phyloP scores from a whole-genome alignment of 169 alveolate genomes.

The Plasmodium billcollinsi region DNA sequence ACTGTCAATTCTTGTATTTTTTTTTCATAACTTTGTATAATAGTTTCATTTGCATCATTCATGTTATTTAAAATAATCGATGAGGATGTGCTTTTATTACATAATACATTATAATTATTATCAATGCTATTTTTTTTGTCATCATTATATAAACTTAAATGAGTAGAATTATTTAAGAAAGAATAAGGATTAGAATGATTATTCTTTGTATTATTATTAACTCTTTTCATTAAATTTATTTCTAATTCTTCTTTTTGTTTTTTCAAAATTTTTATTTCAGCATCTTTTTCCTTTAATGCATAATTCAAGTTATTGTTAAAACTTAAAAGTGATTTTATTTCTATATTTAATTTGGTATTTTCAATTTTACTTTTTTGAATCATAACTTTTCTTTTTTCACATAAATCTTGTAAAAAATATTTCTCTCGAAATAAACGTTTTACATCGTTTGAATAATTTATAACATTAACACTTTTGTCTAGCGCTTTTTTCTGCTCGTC shows the following conservation, averaged over 20 bases:
- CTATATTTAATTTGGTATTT: slow-evolving; percentile 56
- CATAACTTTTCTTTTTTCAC: slow-evolving; percentile 68
- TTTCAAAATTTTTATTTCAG: slow-evolving; percentile 57
- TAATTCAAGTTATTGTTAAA: slow-evolving; percentile 67
- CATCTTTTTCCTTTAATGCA: slow-evolving; percentile 72
- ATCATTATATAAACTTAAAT: neutral
- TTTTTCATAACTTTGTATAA: slow-evolving; percentile 44
- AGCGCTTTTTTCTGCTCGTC: slow-evolving; percentile 16
- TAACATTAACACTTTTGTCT: slow-evolving; percentile 8
- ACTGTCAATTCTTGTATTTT: slow-evolving; percentile 45
- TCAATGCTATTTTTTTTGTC: neutral
- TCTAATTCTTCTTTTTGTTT: slow-evolving; percentile 75
- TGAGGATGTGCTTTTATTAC: neutral
- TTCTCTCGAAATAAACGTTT: slow-evolving; percentile 48
- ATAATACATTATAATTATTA: neutral
- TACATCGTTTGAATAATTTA: slow-evolving; percentile 28
- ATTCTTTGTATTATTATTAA: slow-evolving; percentile 13
- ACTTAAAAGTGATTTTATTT: slow-evolving; percentile 61
- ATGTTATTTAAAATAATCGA: neutral
- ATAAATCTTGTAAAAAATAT: slow-evolving; percentile 41
- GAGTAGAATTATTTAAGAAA: slow-evolving; percentile 8
- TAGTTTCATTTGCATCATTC: slow-evolving; percentile 3
- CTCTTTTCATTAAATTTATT: slow-evolving; percentile 42
- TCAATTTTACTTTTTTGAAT: slow-evolving; percentile 65
- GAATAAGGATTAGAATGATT: slow-evolving; percentile 5